These are phyloP conservation scores for Chiua virens DNA, from an alignment of 768 basidiomycete genomes.

Conservation along the genomic window DNA sequence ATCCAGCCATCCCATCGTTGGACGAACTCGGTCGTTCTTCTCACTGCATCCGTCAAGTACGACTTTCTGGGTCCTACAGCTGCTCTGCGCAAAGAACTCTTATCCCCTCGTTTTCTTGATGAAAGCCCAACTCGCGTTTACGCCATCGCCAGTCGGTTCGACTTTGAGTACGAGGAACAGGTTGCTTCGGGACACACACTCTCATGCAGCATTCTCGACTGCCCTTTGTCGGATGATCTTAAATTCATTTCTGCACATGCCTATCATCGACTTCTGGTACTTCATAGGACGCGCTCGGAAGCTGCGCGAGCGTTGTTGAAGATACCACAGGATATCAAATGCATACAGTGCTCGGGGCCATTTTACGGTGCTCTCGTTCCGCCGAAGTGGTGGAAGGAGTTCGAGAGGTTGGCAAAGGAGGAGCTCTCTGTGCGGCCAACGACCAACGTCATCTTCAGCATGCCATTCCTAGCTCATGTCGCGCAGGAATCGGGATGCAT, in stretches of 20 bases:
- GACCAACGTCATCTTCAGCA: constrained; percentile 57
- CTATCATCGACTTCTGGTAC: constrained; percentile 61
- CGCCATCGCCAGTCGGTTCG: constrained; percentile 66
- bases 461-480: constrained; percentile 56
- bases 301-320: constrained; percentile 50
- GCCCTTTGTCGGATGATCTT: constrained; percentile 60
- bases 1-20: constrained; percentile 50
- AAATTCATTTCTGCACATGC: constrained; percentile 66
- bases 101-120: constrained; percentile 49
- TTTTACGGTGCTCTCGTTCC: constrained; percentile 43
- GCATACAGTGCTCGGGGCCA: constrained; percentile 66
- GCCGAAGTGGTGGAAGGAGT: constrained; percentile 73
- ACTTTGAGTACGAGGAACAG: constrained; percentile 61
- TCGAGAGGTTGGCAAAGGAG: constrained; percentile 52
- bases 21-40: constrained; percentile 52
- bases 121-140: constrained; percentile 61
- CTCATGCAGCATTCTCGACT: constrained; percentile 49
- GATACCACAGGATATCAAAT: constrained; percentile 51
- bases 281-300: constrained; percentile 54
- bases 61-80: constrained; percentile 50
- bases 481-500: constrained; percentile 53
- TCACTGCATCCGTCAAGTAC: constrained; percentile 63
- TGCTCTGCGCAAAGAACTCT: constrained; percentile 50
- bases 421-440: constrained; percentile 59
- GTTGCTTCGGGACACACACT: constrained; percentile 63